A percentile compares a stretch with the other conserved stretches of the same genome.
These are phyloP conservation scores for Neophaeococcomyces aloes DNA, from an alignment of 2,329 filamentous ascomycete species.

Conservation along the genomic window DNA sequence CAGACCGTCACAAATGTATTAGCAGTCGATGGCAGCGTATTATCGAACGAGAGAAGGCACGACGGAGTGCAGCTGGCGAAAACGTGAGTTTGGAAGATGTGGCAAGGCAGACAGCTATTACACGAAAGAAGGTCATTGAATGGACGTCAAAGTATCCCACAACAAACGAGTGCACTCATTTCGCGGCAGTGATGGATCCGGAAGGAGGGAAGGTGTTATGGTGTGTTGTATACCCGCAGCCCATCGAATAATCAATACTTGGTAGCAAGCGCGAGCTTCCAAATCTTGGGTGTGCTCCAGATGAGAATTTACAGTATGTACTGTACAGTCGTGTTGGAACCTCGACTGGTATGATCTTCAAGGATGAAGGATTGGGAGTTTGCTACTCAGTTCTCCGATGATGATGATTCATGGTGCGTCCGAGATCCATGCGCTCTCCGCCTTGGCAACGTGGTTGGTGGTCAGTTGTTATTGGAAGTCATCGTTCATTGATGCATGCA, in stretches of 20 bases:
- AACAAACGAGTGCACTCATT: constrained; percentile 50
- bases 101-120: constrained; percentile 22
- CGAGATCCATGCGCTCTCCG: no score
- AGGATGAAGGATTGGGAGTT: no score
- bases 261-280: no score
- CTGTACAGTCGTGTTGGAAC: no score
- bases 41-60: constrained; percentile 8
- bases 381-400: no score
- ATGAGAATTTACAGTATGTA: no score
- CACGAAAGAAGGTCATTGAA: constrained; percentile 29
- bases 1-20: constrained; percentile 15
- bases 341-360: no score
- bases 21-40: constrained; percentile 14
- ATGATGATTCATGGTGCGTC: no score
- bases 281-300: no score
- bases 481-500: no score
- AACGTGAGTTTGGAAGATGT: constrained; percentile 10
- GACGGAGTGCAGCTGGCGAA: constrained; percentile 1
- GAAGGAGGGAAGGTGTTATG: constrained; percentile 38
- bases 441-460: no score
- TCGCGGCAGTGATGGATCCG: constrained; percentile 48
- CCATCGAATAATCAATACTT: neutral
- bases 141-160: constrained; percentile 46
- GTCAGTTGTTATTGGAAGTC: no score
- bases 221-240: constrained; percentile 26